Evolutionary conservation across 2,329 filamentous ascomycete species (phyloP).

Genomic region (Exophiala bonariae): DNA sequence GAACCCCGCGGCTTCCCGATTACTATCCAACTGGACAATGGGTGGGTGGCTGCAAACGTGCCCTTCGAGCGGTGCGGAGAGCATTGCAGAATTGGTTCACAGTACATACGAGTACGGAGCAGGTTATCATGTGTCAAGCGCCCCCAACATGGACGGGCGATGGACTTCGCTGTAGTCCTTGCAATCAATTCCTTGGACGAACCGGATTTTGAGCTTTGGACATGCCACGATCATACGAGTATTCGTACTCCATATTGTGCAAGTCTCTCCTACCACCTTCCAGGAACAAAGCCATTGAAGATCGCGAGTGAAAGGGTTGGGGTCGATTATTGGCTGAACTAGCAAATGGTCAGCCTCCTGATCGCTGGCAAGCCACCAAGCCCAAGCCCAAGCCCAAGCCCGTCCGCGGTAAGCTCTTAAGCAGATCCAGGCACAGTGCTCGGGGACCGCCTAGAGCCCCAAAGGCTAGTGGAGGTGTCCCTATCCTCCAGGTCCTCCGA

Average conservation of each 20-base stretch:
- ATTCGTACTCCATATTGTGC: too few species aligned
- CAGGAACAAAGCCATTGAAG: neutral
- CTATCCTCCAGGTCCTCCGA: conserved; percentile 4
- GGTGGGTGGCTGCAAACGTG: neutral
- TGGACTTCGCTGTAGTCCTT: too few species aligned
- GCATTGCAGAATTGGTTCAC: too few species aligned
- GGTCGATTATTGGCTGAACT: conserved; percentile 4
- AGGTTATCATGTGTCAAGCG: too few species aligned
- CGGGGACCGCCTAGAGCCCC: neutral
- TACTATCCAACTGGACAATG: neutral
- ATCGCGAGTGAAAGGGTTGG: conserved; percentile 7
- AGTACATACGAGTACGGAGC: too few species aligned
- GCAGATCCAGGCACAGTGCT: too few species aligned
- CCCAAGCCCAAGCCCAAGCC: too few species aligned
- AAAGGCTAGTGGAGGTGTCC: too few species aligned
- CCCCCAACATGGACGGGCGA: too few species aligned
- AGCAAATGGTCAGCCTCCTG: conserved; percentile 15
- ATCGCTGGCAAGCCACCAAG: conserved; percentile 8
- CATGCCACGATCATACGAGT: conserved; percentile 2
- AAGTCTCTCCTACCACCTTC: too few species aligned
- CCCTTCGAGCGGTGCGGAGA: conserved; percentile 11
- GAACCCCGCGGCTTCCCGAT: conserved; percentile 1
- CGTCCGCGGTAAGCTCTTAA: too few species aligned
- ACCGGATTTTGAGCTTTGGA: neutral
- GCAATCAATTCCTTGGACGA: too few species aligned